Base-by-base conservation (phyloP, 345 rosid genomes). In the Barbarea vulgaris region DNA sequence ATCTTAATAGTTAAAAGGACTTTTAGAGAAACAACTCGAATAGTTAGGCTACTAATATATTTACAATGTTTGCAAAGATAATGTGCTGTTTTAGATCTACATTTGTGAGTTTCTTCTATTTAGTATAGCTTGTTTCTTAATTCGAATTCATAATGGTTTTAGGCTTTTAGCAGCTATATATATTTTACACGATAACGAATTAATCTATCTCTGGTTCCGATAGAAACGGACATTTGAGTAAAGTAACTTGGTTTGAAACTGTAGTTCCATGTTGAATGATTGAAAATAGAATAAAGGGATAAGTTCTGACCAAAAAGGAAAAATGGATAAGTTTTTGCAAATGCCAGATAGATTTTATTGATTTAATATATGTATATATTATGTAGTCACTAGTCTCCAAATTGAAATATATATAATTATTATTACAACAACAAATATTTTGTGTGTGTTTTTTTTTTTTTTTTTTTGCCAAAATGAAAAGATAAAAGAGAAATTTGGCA, bases 401-500 rank as follows among this genome's bases (percentile, higher is more conserved):
- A 6, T 47, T 56, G 11, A 31, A 24, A 12, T 57, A 42, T 7
- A 56, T 68, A 37, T 41, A 39, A 7, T 6, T 22, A 42, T 76
- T 41, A 27, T 52, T 22, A 44, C 50, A 52, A 53, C n/a, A 33
- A 69, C 28, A 9, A 36, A 58, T 19, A 41, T 39, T 60, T 51
- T 75, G 46, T 51, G 55, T 53, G n/a, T n/a, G n/a, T 17, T 18
- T 59, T 60, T 34, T 30, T 13, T 4, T 8, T 12, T 19, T 59
- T 61, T 36, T 31, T 14, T 5, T 9, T 8, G 3, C 27, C 42
- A 65, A 71, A 65, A 24, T 30, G 33, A 53, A 53, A 52, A 63
- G 65, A 77, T 58, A 58, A 70, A 70, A 70, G 68, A 57, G 63
- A 59, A 77, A 62, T 11, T 55, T 70, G 72, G 67, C 76, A 70